Conservation (phyloP, 2,329 filamentous ascomycete species). For the Ascochyta koolunga region DNA sequence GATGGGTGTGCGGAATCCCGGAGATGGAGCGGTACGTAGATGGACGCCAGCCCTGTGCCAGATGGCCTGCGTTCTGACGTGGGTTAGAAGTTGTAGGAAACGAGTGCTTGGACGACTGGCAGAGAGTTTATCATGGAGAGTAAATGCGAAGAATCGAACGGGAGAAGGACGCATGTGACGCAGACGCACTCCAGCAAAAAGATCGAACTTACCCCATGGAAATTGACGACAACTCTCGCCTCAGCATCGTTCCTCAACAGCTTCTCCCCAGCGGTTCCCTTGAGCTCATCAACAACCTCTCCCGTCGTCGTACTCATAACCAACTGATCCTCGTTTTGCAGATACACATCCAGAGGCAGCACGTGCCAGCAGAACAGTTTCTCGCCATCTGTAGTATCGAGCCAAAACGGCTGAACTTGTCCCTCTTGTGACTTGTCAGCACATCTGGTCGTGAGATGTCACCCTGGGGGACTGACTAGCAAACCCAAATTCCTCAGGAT, state of each 20-base stretch:
- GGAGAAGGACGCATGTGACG: not conserved
- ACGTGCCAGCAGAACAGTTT: constrained; percentile 90
- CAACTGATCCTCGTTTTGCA: constrained; percentile 70
- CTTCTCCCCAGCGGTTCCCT: constrained; percentile 56
- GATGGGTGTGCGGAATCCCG: constrained; percentile 71
- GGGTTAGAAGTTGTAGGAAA: constrained; percentile 9
- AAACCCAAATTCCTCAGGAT: constrained; percentile 85
- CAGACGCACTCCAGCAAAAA: not conserved
- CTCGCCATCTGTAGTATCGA: constrained; percentile 77
- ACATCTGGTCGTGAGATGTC: not conserved
- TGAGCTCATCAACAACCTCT: constrained; percentile 54
- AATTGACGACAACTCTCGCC: constrained; percentile 62
- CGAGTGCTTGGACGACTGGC: constrained; percentile 4
- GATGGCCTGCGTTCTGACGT: constrained; percentile 79
- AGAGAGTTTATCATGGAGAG: not conserved
- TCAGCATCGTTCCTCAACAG: constrained; percentile 58
- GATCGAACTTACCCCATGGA: constrained; percentile 64
- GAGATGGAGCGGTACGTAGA: constrained; percentile 79
- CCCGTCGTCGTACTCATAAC: constrained; percentile 36
- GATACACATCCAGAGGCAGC: constrained; percentile 77
- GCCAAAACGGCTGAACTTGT: constrained; percentile 84
- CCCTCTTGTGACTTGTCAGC: constrained; percentile 62
- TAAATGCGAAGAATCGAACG: not conserved
- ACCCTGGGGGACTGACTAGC: constrained; percentile 62
- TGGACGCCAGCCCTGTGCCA: constrained; percentile 79